phyloP scores from a whole-genome alignment of 441 rosid genomes.

The Pelargonium cotyledonis region DNA sequence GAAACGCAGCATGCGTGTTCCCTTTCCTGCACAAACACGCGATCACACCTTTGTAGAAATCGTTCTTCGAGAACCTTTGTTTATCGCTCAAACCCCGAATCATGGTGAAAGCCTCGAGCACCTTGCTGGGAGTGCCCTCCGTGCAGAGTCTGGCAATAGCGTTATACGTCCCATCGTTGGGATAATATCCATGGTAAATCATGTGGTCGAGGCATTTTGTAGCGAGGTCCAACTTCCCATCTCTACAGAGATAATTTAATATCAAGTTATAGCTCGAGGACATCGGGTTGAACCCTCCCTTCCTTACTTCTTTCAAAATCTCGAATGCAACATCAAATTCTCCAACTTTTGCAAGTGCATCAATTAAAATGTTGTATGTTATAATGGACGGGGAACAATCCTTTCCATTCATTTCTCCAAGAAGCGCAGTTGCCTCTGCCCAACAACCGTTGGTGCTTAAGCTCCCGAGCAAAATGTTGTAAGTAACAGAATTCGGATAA shows the following conservation, averaged over 20 bases:
- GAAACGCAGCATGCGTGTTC: slow-evolving; percentile 66
- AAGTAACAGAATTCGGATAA: slow-evolving; percentile 58
- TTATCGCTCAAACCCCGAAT: slow-evolving; percentile 55
- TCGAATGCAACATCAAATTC: slow-evolving; percentile 55
- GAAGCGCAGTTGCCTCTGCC: slow-evolving; percentile 61
- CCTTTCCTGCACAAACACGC: slow-evolving; percentile 67
- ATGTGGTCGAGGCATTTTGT: slow-evolving; percentile 59
- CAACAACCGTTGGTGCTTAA: slow-evolving; percentile 64
- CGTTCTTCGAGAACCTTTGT: slow-evolving; percentile 37
- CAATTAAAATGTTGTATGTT: slow-evolving; percentile 62
- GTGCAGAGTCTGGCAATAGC: slow-evolving; percentile 56
- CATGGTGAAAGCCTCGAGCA: slow-evolving; percentile 63
- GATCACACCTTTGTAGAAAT: slow-evolving; percentile 57
- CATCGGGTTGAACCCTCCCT: slow-evolving; percentile 41
- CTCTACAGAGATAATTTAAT: slow-evolving; percentile 45
- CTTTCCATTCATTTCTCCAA: slow-evolving; percentile 69
- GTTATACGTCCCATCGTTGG: slow-evolving; percentile 69
- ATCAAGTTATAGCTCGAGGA: slow-evolving; percentile 72
- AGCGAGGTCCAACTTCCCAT: slow-evolving; percentile 57
- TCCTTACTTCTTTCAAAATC: slow-evolving; percentile 60
- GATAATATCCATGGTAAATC: slow-evolving; percentile 48
- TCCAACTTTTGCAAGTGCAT: slow-evolving; percentile 61
- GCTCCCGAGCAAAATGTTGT: slow-evolving; percentile 61
- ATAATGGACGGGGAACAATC: slow-evolving; percentile 52
- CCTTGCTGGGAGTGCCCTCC: slow-evolving; percentile 31